Percentiles rank a stretch among this genome's conserved stretches.
Evolutionary conservation across 2,329 filamentous ascomycete genomes (phyloP).

Genomic region (Sporothrix phasma): DNA sequence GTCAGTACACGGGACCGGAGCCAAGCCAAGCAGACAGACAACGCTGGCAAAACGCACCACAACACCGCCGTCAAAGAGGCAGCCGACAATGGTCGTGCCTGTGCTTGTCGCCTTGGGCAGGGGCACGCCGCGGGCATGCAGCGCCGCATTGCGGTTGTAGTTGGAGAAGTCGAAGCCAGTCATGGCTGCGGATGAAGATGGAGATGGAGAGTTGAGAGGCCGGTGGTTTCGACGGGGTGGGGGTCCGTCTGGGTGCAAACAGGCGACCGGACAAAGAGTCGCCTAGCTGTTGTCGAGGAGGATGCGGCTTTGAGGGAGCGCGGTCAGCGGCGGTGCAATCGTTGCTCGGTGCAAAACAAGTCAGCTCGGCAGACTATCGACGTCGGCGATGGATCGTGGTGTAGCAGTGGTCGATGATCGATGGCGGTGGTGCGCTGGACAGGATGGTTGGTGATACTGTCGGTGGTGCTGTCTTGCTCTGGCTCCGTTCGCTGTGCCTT

Average conservation of each 20-base stretch:
- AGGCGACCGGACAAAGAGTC: not conserved
- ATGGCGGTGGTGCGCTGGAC: not conserved
- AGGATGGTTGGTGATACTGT: not conserved
- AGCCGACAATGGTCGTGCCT: conserved; percentile 97
- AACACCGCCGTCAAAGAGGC: conserved; percentile 90
- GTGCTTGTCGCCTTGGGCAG: conserved; percentile 97
- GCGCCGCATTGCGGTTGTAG: conserved; percentile 96
- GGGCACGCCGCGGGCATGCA: conserved; percentile 88
- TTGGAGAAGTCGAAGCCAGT: conserved; percentile 99
- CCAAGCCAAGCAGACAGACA: not conserved
- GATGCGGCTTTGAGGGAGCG: not conserved
- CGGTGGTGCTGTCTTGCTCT: not conserved
- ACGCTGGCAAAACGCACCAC: conserved; percentile 55
- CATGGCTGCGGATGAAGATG: conserved; percentile 49
- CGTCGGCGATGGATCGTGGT: not conserved
- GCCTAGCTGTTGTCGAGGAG: not conserved
- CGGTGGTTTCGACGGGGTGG: not conserved
- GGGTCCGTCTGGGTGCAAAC: not conserved
- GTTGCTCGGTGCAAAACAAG: not conserved
- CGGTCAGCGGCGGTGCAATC: no score
- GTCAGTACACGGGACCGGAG: not conserved
- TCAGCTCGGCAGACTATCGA: not conserved
- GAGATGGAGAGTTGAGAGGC: not conserved
- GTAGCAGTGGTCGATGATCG: not conserved
- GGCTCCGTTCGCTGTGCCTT: not conserved